Conservation (phyloP, 2,329 filamentous ascomycete genomes). For the Hawksworthiomyces lignivorus region DNA sequence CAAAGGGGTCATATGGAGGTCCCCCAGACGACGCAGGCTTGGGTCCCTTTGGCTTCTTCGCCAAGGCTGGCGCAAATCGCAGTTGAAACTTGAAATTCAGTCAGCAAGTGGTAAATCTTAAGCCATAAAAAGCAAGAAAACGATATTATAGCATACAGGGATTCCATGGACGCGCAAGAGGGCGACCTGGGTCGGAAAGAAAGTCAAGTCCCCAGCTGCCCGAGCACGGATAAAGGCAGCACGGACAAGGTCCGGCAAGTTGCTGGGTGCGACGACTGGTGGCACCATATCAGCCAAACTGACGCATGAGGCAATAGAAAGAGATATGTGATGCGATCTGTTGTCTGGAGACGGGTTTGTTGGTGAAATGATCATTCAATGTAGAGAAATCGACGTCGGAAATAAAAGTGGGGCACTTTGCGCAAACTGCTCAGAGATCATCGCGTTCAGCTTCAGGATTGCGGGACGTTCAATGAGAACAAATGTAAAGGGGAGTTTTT, state of each 20-base stretch:
- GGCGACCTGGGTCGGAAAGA: slow-evolving; percentile 46
- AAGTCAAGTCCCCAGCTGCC: slow-evolving; percentile 40
- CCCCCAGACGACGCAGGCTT: slow-evolving; percentile 26
- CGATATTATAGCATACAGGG: slow-evolving; percentile 29
- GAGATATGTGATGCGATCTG: not conserved
- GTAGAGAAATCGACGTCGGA: not conserved
- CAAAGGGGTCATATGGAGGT: slow-evolving; percentile 55
- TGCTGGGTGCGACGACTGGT: slow-evolving; percentile 32
- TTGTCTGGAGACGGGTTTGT: too few relatives aligned
- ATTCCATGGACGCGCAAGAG: slow-evolving; percentile 36
- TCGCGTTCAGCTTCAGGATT: too few relatives aligned
- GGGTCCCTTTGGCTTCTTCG: slow-evolving; percentile 53
- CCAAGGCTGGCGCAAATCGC: slow-evolving; percentile 61
- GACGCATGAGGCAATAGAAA: too few relatives aligned
- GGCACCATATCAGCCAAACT: too few relatives aligned
- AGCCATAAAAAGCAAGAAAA: too few relatives aligned
- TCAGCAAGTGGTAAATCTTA: too few relatives aligned
- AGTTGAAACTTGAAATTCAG: slow-evolving; percentile 54
- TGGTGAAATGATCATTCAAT: too few relatives aligned
- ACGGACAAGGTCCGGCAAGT: slow-evolving; percentile 45
- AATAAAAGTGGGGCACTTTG: not conserved
- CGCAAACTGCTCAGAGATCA: too few relatives aligned
- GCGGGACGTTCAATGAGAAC: too few relatives aligned
- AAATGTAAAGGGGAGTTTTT: too few relatives aligned
- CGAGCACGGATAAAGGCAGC: slow-evolving; percentile 40